Conservation (phyloP, 352 stramenopile species). For the Phytophthora pinifolia region DNA sequence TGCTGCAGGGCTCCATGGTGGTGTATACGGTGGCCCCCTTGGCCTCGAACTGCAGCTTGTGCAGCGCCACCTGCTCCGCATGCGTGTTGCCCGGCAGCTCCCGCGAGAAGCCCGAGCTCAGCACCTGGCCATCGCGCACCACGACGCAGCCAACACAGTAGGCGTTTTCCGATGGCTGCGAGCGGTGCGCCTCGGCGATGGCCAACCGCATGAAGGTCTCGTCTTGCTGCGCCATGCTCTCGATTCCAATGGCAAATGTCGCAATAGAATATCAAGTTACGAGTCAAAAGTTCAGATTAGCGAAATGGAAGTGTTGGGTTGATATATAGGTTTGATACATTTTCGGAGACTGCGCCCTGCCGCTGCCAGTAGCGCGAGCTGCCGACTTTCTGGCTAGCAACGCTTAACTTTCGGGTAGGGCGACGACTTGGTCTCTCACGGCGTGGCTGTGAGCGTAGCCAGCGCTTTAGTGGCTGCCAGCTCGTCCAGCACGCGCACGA, state of each 20-base stretch:
- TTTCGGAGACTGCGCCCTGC: constrained; percentile 4
- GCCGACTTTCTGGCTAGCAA: constrained; percentile 4
- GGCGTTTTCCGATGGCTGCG: constrained; percentile 61
- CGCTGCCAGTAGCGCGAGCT: constrained; percentile 6
- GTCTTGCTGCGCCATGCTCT: constrained; percentile 8
- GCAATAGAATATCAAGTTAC: constrained; percentile 8
- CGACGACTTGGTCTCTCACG: background rate
- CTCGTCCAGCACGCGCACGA: constrained; percentile 59
- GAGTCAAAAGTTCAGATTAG: constrained; percentile 1
- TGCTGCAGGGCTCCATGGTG: constrained; percentile 90
- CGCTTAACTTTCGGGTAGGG: background rate
- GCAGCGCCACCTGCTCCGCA: constrained; percentile 84
- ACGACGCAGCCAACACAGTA: constrained; percentile 87
- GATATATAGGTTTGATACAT: constrained; percentile 12
- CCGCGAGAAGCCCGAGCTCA: constrained; percentile 79
- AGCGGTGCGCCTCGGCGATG: constrained; percentile 82
- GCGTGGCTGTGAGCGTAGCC: constrained; percentile 21
- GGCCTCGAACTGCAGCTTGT: constrained; percentile 78
- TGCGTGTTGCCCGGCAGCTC: constrained; percentile 90
- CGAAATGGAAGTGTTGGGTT: background rate
- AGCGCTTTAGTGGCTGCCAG: constrained; percentile 38
- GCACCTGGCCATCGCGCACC: constrained; percentile 50
- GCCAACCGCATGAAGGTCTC: constrained; percentile 69
- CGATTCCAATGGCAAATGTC: constrained; percentile 2
- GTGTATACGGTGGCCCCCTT: constrained; percentile 78